Percentiles rank a stretch among this genome's conserved stretches.
Evolutionary conservation across 805 yeast genomes (phyloP).

Genomic region (Myxozyma udenii): DNA sequence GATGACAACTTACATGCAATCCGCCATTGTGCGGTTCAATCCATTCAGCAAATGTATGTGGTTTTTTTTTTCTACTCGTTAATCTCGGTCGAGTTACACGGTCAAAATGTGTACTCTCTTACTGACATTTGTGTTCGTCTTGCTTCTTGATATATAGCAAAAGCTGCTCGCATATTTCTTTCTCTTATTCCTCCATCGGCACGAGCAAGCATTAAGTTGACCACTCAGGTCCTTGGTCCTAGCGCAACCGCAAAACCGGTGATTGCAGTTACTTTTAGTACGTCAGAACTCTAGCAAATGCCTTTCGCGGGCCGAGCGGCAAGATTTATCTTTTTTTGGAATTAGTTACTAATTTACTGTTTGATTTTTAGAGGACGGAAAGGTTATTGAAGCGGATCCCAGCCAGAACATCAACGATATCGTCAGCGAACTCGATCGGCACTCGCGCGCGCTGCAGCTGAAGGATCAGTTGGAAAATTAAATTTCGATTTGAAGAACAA

Average conservation of each 20-base stretch:
- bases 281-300: no score
- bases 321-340: neutral
- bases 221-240: slow-evolving; percentile 57
- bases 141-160: slow-evolving; percentile 44
- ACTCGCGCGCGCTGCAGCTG: slow-evolving; percentile 73
- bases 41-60: slow-evolving; percentile 63
- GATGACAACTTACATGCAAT: slow-evolving; percentile 88
- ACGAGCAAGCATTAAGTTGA: slow-evolving; percentile 59
- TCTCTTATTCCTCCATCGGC: slow-evolving; percentile 75
- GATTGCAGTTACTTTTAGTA: slow-evolving; percentile 68
- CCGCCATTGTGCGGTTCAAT: slow-evolving; percentile 71
- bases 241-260: slow-evolving; percentile 50
- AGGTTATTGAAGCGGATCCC: slow-evolving; percentile 66
- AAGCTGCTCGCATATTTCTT: slow-evolving; percentile 73
- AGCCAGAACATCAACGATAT: slow-evolving; percentile 58
- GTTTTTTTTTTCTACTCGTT: neutral
- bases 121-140: no score
- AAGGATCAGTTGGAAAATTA: slow-evolving; percentile 46
- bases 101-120: no score
- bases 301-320: neutral
- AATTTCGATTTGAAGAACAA: neutral
- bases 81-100: no score
- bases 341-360: neutral
- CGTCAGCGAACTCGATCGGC: slow-evolving; percentile 66
- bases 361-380: slow-evolving; percentile 59